phyloP scores from a whole-genome alignment of 768 basidiomycete species.

The Rubroboletus satanas region DNA sequence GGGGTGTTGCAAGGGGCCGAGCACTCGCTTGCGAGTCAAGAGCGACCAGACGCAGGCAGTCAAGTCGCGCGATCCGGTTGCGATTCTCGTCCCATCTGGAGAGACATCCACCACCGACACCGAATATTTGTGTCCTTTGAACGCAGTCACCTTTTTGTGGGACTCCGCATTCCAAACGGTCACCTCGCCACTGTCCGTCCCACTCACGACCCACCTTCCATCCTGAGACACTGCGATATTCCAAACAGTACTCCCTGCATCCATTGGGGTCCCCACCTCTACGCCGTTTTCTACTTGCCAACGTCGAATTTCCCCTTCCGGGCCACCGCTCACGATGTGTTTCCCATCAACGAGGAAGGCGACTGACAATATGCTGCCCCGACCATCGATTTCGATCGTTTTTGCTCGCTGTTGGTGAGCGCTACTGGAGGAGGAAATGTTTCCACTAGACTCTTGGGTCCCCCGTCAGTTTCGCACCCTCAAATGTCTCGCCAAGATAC shows the following conservation, averaged over 20 bases:
- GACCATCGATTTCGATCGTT: background rate
- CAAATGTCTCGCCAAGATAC: background rate
- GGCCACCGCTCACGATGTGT: background rate
- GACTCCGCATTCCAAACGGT: no score
- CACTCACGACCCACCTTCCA: background rate
- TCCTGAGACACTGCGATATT: background rate
- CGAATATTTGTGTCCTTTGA: no score
- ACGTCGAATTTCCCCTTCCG: background rate
- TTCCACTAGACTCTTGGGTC: background rate
- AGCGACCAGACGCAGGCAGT: background rate
- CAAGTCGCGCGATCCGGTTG: background rate
- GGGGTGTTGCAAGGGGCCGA: background rate
- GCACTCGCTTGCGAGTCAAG: background rate
- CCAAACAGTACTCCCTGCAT: no score
- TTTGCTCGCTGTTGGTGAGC: background rate
- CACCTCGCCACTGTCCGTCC: background rate
- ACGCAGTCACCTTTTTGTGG: no score
- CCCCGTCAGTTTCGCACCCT: background rate
- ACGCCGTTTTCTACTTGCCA: no score
- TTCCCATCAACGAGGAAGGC: background rate
- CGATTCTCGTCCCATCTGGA: background rate
- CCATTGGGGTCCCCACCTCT: no score
- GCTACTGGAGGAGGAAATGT: background rate
- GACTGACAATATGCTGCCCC: rapidly evolving
- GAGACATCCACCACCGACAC: no score